These are phyloP conservation scores for Debaryomyces nepalensis DNA, from an alignment of 1,139 yeast species.

Conservation along the genomic window DNA sequence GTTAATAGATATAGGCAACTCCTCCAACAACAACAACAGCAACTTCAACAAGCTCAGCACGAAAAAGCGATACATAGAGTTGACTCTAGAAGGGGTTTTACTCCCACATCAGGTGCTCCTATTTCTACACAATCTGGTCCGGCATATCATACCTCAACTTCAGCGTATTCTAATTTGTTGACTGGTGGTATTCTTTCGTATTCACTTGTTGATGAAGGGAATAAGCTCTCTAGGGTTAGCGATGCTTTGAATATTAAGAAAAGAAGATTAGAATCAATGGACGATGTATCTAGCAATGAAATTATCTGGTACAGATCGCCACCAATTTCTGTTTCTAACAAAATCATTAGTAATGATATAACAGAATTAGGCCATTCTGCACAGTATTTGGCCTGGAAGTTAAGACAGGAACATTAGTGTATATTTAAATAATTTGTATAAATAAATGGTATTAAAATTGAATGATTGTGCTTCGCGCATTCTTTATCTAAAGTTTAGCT, in stretches of 20 bases:
- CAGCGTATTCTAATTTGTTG: constrained; percentile 41
- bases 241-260: constrained; percentile 30
- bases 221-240: constrained; percentile 23
- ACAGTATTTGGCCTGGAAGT: constrained; percentile 71
- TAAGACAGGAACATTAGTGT: constrained; percentile 19
- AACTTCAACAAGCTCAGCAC: constrained; percentile 25
- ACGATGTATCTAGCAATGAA: constrained; percentile 48
- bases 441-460: constrained; percentile 2
- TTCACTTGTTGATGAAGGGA: constrained; percentile 29
- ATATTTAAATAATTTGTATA: constrained; percentile 9
- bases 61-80: constrained; percentile 20
- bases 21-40: constrained; percentile 32
- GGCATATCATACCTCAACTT: constrained; percentile 36
- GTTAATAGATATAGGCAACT: constrained; percentile 25
- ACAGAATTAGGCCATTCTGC: constrained; percentile 67
- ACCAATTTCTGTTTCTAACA: constrained; percentile 61
- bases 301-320: constrained; percentile 84
- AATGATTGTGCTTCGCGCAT: constrained; percentile 2
- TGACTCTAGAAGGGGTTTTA: constrained; percentile 24
- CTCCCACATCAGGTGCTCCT: constrained; percentile 22
- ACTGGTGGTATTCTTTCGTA: constrained; percentile 50
- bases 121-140: constrained; percentile 24
- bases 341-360: constrained; percentile 41
- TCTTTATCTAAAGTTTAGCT: neutral
- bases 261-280: constrained; percentile 25